Evolutionary conservation across 805 yeast genomes (phyloP).

Genomic region (Candida ortonii): DNA sequence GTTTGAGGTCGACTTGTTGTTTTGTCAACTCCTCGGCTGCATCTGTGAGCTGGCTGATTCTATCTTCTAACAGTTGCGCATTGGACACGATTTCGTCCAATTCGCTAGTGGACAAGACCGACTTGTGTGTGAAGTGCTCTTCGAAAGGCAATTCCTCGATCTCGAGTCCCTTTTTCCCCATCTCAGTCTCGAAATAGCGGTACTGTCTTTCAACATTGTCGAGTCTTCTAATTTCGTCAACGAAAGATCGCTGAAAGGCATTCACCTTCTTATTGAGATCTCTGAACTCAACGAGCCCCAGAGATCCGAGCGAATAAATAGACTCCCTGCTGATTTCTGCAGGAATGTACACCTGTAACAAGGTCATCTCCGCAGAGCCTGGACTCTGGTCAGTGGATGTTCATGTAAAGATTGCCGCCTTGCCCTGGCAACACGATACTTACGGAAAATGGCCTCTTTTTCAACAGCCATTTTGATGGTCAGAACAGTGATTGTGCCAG

Average conservation of each 20-base stretch:
- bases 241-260: slow-evolving; percentile 88
- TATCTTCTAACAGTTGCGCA: slow-evolving; percentile 66
- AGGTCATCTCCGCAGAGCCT: slow-evolving; percentile 96
- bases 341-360: slow-evolving; percentile 88
- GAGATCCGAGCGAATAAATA: slow-evolving; percentile 79
- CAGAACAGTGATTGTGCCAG: too few species aligned
- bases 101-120: slow-evolving; percentile 36
- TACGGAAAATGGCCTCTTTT: slow-evolving; percentile 33
- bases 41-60: slow-evolving; percentile 67
- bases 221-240: slow-evolving; percentile 76
- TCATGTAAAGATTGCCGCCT: too few species aligned
- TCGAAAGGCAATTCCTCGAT: slow-evolving; percentile 23
- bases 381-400: slow-evolving; percentile 1
- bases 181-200: slow-evolving; percentile 49
- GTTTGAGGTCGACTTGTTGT: slow-evolving; percentile 64
- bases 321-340: slow-evolving; percentile 86
- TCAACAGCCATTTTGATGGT: slow-evolving; percentile 10
- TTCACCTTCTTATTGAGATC: slow-evolving; percentile 83
- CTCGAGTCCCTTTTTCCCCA: slow-evolving; percentile 38
- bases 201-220: slow-evolving; percentile 90
- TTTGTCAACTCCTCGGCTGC: slow-evolving; percentile 63
- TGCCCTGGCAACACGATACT: too few species aligned
- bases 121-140: slow-evolving; percentile 19
- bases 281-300: slow-evolving; percentile 83
- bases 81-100: slow-evolving; percentile 69